Evolutionary conservation across 352 stramenopile species (phyloP).

Genomic region (Phytopythium sindhum): DNA sequence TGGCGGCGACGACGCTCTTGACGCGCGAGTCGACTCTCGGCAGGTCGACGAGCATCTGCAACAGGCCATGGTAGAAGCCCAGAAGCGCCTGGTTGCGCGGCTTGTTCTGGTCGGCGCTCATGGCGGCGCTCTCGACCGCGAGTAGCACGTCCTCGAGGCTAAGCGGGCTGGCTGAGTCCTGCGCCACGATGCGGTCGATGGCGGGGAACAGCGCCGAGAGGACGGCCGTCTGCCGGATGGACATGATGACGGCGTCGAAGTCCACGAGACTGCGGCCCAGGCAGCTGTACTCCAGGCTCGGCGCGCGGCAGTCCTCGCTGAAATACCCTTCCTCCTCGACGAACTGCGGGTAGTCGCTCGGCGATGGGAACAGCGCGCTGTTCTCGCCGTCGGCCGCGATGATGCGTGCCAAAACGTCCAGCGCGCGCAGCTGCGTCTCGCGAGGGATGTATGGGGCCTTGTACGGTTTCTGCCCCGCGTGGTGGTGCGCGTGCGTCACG

Average conservation of each 20-base stretch:
- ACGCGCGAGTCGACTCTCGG: constrained; percentile 35
- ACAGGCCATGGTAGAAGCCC: constrained; percentile 24
- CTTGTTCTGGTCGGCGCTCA: constrained; percentile 8
- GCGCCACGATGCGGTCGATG: constrained; percentile 48
- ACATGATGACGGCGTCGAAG: constrained; percentile 36
- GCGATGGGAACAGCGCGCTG: constrained; percentile 45
- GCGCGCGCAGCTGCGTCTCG: constrained; percentile 30
- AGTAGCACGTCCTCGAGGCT: constrained; percentile 33
- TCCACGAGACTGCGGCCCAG: constrained; percentile 49
- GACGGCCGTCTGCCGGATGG: constrained; percentile 35
- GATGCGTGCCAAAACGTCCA: constrained; percentile 38
- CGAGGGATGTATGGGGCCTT: constrained; percentile 27
- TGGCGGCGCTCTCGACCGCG: constrained; percentile 22
- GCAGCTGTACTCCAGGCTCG: constrained; percentile 53
- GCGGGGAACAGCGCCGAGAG: constrained; percentile 36
- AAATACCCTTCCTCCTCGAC: constrained; percentile 34
- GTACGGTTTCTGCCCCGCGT: constrained; percentile 29
- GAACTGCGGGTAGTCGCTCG: constrained; percentile 45
- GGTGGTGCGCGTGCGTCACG: constrained; percentile 50
- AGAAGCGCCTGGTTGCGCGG: constrained; percentile 32
- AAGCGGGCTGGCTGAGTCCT: constrained; percentile 49
- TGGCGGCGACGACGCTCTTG: constrained; percentile 20
- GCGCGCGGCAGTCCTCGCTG: constrained; percentile 40
- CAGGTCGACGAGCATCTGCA: constrained; percentile 29
- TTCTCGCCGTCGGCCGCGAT: constrained; percentile 30